Evolutionary conservation across 805 yeast species (phyloP).

Genomic region (Soucietia sequanensis): DNA sequence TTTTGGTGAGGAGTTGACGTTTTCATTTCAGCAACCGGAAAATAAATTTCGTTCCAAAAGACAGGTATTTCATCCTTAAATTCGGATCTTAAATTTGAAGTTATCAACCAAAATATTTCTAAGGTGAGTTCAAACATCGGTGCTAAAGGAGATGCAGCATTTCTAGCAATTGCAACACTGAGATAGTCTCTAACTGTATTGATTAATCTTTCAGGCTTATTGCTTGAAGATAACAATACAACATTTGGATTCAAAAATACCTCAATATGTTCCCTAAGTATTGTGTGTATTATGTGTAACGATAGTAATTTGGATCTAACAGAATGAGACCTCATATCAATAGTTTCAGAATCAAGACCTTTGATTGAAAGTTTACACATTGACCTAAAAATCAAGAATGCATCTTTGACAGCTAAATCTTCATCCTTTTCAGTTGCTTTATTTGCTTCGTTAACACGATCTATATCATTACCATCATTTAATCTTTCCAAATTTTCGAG

Average conservation of each 20-base stretch:
- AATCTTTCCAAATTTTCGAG: constrained; percentile 58
- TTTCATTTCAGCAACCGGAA: constrained; percentile 90
- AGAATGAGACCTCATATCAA: constrained; percentile 88
- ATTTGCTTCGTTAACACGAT: constrained; percentile 48
- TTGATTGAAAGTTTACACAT: constrained; percentile 92
- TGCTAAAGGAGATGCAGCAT: constrained; percentile 88
- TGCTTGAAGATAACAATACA: constrained; percentile 49
- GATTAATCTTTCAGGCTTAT: constrained; percentile 59
- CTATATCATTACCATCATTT: constrained; percentile 49
- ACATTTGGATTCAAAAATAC: constrained; percentile 65
- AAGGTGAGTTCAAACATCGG: constrained; percentile 90
- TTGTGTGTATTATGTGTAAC: constrained; percentile 81
- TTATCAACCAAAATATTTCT: constrained; percentile 89
- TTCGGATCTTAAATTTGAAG: constrained; percentile 78
- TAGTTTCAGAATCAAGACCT: constrained; percentile 67
- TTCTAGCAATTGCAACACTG: constrained; percentile 79
- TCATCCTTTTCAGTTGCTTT: constrained; percentile 51
- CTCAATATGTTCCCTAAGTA: constrained; percentile 80
- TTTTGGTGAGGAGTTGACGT: constrained; percentile 92
- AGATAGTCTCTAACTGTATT: constrained; percentile 83
- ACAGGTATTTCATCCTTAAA: constrained; percentile 94
- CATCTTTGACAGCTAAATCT: constrained; percentile 80
- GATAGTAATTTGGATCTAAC: constrained; percentile 90
- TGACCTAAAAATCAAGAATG: constrained; percentile 88
- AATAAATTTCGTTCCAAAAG: constrained; percentile 86